Evolutionary conservation across 2,329 filamentous ascomycete genomes (phyloP), one percentile per base, ranked within the genome.

Genomic region (Paradendryphiella salina): DNA sequence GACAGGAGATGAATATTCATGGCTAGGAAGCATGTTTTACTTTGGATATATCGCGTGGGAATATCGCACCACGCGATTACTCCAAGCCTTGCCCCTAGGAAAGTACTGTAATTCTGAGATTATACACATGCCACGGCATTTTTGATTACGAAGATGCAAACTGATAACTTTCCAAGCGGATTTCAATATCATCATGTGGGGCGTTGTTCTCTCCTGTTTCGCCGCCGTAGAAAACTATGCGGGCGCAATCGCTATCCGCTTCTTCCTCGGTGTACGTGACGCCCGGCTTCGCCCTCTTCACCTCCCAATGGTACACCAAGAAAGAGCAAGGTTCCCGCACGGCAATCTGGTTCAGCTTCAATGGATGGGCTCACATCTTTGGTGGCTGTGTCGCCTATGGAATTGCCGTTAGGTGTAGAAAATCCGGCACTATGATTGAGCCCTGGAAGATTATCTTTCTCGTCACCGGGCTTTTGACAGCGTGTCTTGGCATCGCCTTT

Each of bases 281-380:
- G 0, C 86, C 86, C 0, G 85, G 85, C 0, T 88, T 88, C 59
- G 82, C 84, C 0, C 76, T 89, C 1, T 79, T 89, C 59, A 88
- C 85, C 1, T 82, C 78, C 3, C 84, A 88, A 72, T 89, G 86
- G 86, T 90, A 88, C 61, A 89, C 87, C 1, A 85, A 85, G 67
- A 77, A 78, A 46, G 86, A 89, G 66, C 86, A 89, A 72, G 84
- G 82, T 1, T 74, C 77, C 0, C 75, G 86, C 7, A 82, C 81
- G 1, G 81, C 80, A 3, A 81, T 88, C 47, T 89, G 86, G 86
- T 88, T 88, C 72, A 80, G 76, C 41, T 87, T 86, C 74, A 86
- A 86, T 54, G 84, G 84, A 2, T 80, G 80, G 44, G 84, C 81
- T 0, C 83, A 74, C 66, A 84, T 87, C 13, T 76, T 87, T 29